Base-by-base conservation (phyloP, 2,329 filamentous ascomycete species). In the Curvularia sp. region DNA sequence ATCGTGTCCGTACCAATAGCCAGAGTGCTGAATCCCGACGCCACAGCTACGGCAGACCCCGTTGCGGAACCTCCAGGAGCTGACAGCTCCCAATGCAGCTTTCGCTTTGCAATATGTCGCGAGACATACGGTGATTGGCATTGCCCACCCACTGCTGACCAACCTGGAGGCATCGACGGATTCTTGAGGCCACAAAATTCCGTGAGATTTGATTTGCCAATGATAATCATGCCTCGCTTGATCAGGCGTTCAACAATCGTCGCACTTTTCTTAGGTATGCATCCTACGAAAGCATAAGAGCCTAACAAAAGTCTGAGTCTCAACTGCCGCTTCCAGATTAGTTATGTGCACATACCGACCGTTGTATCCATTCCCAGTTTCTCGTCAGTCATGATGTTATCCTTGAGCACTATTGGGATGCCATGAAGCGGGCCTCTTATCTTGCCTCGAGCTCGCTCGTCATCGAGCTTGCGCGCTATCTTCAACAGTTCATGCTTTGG, bases 121-220 rank as follows among this genome's bases (percentile, higher is more conserved):
- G 70, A 71, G 10, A 79, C 73, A 53, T 78, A 79, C 4, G 76
- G 74, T 20, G 69, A 76, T 53, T 77, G 75, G 30, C 74, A 77
- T 58, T 78, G 75, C 7, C 77, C 76, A 15, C 75, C 77, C 0
- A 76, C 69, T 5, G 77, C 72, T 38, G 77, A 79, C 77, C 77
- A 81, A 3, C 78, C 79, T 1, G 74, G 70, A 5, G 73, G 72
- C 61, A 77, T 77, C 4, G 72, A 70, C 52, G 71, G 65, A 46
- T 75, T 71, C 67, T 79, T 75, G 35, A 74, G 62, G 1, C 70
- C 74, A 49, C 71, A 75, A 58, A 77, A 76, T 58, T 78, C 72
- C 13, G 78, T 79, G 22, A 82, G 61, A 55, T 80, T 81, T 2
- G 75, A 68, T 62, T 80, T 81, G 0, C 76, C 79, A 9, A 81